Evolutionary conservation across 495 filamentous ascomycete genomes (phyloP), one percentile per base, ranked within the genome.

Genomic region (Penicillium simplicissimum): DNA sequence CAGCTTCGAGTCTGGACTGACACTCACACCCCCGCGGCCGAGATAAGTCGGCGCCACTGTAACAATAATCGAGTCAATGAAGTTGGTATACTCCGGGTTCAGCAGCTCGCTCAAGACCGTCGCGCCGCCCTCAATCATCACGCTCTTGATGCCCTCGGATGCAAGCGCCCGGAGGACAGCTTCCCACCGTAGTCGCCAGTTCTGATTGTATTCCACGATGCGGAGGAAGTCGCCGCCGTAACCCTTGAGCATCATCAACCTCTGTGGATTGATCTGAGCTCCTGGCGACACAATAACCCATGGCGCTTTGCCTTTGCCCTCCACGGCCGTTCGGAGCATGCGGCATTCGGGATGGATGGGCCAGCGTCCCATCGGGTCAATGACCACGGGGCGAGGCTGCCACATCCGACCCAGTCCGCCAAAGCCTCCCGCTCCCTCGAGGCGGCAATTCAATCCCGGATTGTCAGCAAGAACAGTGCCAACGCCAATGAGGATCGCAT

Each of bases 111-210:
- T 90, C 65, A 96, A 88, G 51, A 96, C 84, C 19, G 81, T 82
- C 4, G 85, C 92, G 15, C 92, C 92, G 0, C 92, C 92, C 73
- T 96, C 93, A 40, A 96, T 81, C 93, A 96, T 96, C 31, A 96
- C 82, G 65, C 90, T 94, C 25, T 81, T 78, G 58, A 96, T 76
- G 0, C 88, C 88, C 59, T 89, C 79, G 8, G 74, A 74, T 51
- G 72, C 74, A 14, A 94, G 68, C 21, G 76, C 78, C 37, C 73
- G 71, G 11, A 95, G 73, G 23, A 96, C 79, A 40, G 77, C 77
- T 45, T 74, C 75, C 92, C 92, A 96, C 6, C 76, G 69, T 36
- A 87, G 62, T 52, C 79, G 73, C 78, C 76, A 81, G 54, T 78
- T 71, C 34, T 77, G 75, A 54, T 81, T 81, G 58, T 80, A 82